Evolutionary conservation across 495 filamentous ascomycete species (phyloP).

Genomic region (Amorphotheca resinae): DNA sequence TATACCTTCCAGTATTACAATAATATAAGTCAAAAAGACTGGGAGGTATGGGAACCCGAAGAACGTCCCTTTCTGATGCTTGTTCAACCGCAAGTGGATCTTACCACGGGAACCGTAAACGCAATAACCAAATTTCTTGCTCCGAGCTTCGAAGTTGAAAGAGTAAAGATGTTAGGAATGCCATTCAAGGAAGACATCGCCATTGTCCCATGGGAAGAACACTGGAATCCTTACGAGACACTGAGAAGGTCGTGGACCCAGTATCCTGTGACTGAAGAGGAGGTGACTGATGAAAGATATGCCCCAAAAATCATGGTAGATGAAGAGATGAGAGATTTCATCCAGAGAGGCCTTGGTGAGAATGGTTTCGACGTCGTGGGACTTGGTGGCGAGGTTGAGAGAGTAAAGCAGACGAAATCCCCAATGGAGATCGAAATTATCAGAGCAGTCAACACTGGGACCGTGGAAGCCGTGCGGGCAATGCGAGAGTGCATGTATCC

Average conservation of each 20-base stretch:
- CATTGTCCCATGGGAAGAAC: constrained; percentile 42
- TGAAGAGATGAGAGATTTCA: constrained; percentile 46
- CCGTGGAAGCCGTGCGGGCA: constrained; percentile 39
- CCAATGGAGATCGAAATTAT: constrained; percentile 35
- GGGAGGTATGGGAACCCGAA: constrained; percentile 49
- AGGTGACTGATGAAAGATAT: background rate
- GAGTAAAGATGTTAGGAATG: constrained; percentile 38
- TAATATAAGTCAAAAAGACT: constrained; percentile 40
- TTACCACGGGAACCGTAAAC: constrained; percentile 24
- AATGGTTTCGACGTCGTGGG: constrained; percentile 37
- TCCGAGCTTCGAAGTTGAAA: constrained; percentile 40
- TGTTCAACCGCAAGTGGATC: constrained; percentile 25
- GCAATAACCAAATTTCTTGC: constrained; percentile 38
- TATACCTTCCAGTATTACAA: constrained; percentile 47
- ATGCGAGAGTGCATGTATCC: constrained; percentile 39
- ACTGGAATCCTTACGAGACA: constrained; percentile 42
- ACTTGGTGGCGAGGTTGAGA: constrained; percentile 33
- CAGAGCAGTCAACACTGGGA: constrained; percentile 44
- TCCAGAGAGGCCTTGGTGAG: constrained; percentile 33
- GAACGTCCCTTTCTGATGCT: constrained; percentile 45
- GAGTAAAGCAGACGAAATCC: constrained; percentile 39
- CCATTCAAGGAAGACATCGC: constrained; percentile 31
- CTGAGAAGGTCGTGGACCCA: constrained; percentile 23
- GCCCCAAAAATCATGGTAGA: constrained; percentile 39
- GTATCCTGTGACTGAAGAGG: constrained; percentile 1